phyloP scores from a whole-genome alignment of 169 alveolate genomes.

The Theileria annulata region DNA sequence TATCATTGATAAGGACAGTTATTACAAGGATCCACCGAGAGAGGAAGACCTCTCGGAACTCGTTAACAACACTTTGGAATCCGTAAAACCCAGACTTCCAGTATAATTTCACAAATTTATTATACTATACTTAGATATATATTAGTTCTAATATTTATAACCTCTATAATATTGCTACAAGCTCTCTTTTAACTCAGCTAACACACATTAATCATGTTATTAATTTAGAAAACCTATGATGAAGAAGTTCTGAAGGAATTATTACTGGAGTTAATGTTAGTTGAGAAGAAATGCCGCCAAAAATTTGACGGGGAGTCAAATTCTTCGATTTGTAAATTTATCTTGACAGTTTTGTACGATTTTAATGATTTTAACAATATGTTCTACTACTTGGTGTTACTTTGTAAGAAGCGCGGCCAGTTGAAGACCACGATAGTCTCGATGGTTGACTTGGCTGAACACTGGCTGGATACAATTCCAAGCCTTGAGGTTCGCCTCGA shows the following conservation, averaged over 20 bases:
- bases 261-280: constrained; percentile 59
- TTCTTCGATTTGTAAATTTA: constrained; percentile 63
- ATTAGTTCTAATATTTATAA: too few species aligned
- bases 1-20: constrained; percentile 31
- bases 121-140: neutral
- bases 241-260: constrained; percentile 50
- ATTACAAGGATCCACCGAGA: constrained; percentile 52
- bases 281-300: constrained; percentile 72
- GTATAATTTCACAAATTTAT: constrained; percentile 12
- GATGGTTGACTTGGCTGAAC: constrained; percentile 64
- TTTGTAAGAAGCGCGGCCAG: constrained; percentile 72
- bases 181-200: neutral
- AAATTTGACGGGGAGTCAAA: constrained; percentile 75
- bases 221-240: constrained; percentile 10
- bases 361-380: constrained; percentile 62
- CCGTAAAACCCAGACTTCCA: constrained; percentile 36
- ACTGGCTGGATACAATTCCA: constrained; percentile 60
- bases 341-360: constrained; percentile 61
- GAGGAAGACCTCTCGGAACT: constrained; percentile 54
- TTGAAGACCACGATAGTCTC: constrained; percentile 68
- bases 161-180: neutral
- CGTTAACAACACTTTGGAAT: constrained; percentile 42
- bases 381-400: constrained; percentile 65
- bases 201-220: neutral
- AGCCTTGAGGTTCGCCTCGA: constrained; percentile 59